Base-by-base conservation (phyloP, 257 asterid genomes). In the Jaltomata sinuosa region DNA sequence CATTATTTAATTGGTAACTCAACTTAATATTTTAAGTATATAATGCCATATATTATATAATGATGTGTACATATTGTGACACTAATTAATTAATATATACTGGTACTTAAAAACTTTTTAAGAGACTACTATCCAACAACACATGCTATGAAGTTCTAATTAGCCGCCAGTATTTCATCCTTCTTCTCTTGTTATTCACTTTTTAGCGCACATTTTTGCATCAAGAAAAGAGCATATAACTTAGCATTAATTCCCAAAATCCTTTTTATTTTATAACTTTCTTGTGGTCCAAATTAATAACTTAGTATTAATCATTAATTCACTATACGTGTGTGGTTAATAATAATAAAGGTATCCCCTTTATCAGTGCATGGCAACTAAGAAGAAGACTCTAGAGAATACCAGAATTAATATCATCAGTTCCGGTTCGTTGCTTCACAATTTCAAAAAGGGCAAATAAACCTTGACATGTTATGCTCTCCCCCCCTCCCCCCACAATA, bases 21-120 rank as follows among this genome's bases (percentile, higher is more conserved):
- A 61, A 72, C 16, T 34, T 19, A 86, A 65, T 85, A 86, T 76
- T 86, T 72, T 86, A 92, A 76, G 68, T 15, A 84, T 18, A 62
- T 83, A 69, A 86, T 86, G 85, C 89, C 86, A 90, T 87, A 82
- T 85, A 92, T n/a, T 90, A 91, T 92, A 90, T 83, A 85, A 84
- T 91, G 95, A 92, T 85, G 94, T 92, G 92, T 88, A 32, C 76
- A 10, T 21, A 40, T 54, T 84, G 65, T 74, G 47, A 68, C 87
- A 61, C 83, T 21, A 71, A 85, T 87, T 91, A 88, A 82, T 50
- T 55, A 59, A 22, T 0, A 6, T n/a, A n/a, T n/a, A n/a, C n/a
- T n/a, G n/a, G n/a, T n/a, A n/a, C 82, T 15, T 80, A 87, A 79
- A 36, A 25, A 64, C 80, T 82, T 49, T 21, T 32, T 6, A 84